These are phyloP conservation scores for Jatropha curcas DNA, from an alignment of 345 rosid species.

Conservation along the genomic window DNA sequence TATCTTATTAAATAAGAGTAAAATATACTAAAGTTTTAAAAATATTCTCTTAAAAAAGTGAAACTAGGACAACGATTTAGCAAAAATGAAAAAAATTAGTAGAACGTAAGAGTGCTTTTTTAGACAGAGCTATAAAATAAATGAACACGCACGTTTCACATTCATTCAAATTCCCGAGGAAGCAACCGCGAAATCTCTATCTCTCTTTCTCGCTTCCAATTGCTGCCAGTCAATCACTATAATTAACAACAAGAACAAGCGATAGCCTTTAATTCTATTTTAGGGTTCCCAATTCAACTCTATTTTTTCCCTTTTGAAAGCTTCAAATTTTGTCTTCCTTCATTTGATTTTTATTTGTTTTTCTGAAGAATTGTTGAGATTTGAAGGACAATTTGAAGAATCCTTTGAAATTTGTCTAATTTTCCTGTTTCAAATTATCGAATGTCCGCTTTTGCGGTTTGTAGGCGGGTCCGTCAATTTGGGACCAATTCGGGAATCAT, in stretches of 20 bases:
- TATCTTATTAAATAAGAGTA: too few species aligned
- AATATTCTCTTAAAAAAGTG: too few species aligned
- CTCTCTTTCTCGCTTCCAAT: not conserved
- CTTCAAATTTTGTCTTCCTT: not conserved
- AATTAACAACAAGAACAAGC: not conserved
- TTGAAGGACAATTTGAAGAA: not conserved
- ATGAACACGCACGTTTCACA: too few species aligned
- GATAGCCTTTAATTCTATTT: not conserved
- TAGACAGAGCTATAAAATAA: too few species aligned
- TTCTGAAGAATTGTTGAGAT: not conserved
- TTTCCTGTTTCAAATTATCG: not conserved
- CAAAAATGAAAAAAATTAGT: not conserved
- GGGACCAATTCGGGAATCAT: conserved; percentile 32
- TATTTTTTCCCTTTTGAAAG: not conserved
- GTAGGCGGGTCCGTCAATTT: conserved; percentile 43
- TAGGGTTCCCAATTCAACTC: not conserved
- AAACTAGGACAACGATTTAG: too few species aligned
- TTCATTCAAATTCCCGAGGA: not conserved
- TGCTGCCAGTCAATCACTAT: not conserved
- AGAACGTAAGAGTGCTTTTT: too few species aligned
- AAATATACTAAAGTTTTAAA: too few species aligned
- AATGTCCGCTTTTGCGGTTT: conserved; percentile 48
- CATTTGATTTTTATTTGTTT: not conserved
- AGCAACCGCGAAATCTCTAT: not conserved
- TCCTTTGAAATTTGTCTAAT: too few species aligned